These are phyloP conservation scores for Entelexis sorbosivorans DNA, from an alignment of 1,139 yeast genomes.

Conservation along the genomic window DNA sequence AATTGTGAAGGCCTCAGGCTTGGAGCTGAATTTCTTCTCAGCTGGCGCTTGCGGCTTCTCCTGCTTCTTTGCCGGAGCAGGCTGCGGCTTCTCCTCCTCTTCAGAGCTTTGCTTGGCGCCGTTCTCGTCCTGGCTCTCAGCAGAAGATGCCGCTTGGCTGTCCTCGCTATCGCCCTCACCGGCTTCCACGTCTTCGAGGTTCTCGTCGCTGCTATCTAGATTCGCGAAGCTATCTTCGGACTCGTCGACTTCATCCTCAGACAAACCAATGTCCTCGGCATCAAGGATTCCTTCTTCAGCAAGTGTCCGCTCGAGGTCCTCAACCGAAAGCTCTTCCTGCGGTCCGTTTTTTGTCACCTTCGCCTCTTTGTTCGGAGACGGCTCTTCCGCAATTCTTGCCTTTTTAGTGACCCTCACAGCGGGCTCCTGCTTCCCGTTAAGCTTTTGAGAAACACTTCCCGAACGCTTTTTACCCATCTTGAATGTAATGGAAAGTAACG, in stretches of 20 bases:
- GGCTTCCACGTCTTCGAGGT: conserved; percentile 1
- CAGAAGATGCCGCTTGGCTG: background rate
- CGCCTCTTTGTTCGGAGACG: background rate
- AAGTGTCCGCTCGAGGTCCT: conserved; percentile 22
- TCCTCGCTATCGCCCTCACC: conserved; percentile 3
- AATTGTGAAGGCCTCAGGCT: conserved; percentile 22
- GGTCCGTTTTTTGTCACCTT: background rate
- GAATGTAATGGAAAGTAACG: background rate
- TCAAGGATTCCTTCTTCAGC: conserved; percentile 20
- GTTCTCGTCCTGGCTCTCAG: background rate
- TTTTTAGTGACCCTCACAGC: conserved; percentile 3
- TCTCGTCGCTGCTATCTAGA: conserved; percentile 7
- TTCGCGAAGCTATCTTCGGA: background rate
- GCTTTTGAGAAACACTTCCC: conserved; percentile 10
- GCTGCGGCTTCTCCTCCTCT: conserved; percentile 17
- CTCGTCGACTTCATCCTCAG: conserved; percentile 7
- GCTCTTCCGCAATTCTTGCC: conserved; percentile 4
- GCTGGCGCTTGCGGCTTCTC: conserved; percentile 18
- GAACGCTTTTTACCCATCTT: conserved; percentile 17
- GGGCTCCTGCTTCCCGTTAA: background rate
- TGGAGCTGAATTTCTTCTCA: conserved; percentile 1
- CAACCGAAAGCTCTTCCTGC: conserved; percentile 1
- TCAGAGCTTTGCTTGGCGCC: background rate
- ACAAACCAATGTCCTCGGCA: conserved; percentile 14
- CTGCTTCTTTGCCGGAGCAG: conserved; percentile 20